phyloP scores from a whole-genome alignment of 352 stramenopile species.

The Pythium apleroticum region DNA sequence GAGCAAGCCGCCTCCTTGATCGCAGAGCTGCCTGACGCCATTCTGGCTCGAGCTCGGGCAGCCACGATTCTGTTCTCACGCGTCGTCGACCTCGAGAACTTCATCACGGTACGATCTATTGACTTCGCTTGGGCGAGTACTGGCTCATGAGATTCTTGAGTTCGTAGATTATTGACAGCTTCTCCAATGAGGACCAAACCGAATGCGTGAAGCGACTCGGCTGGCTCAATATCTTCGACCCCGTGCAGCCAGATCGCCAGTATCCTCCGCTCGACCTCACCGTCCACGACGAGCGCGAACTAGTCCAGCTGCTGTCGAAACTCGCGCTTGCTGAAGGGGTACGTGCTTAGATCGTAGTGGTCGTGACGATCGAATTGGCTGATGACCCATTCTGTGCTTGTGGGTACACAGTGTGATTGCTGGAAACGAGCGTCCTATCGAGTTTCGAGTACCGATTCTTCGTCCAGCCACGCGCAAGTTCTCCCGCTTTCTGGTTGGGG shows the following conservation, averaged over 20 bases:
- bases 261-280: constrained; percentile 74
- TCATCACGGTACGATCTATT: constrained; percentile 41
- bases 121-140: not conserved
- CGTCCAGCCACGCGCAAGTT: not conserved
- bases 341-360: not conserved
- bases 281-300: constrained; percentile 68
- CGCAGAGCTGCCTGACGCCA: constrained; percentile 41
- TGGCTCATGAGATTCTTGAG: not conserved
- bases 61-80: constrained; percentile 61
- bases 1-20: constrained; percentile 46
- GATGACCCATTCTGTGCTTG: not conserved
- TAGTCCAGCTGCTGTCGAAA: constrained; percentile 77
- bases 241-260: constrained; percentile 65
- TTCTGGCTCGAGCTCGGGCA: constrained; percentile 49
- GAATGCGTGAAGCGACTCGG: constrained; percentile 67
- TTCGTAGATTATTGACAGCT: constrained; percentile 45
- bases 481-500: constrained; percentile 53
- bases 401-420: constrained; percentile 17
- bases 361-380: not conserved
- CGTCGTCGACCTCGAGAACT: constrained; percentile 78
- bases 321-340: constrained; percentile 70
- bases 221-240: constrained; percentile 87
- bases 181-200: constrained; percentile 54
- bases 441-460: constrained; percentile 6
- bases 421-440: constrained; percentile 26